phyloP scores from a whole-genome alignment of 331 rosid species.

The Quercus lobata region DNA sequence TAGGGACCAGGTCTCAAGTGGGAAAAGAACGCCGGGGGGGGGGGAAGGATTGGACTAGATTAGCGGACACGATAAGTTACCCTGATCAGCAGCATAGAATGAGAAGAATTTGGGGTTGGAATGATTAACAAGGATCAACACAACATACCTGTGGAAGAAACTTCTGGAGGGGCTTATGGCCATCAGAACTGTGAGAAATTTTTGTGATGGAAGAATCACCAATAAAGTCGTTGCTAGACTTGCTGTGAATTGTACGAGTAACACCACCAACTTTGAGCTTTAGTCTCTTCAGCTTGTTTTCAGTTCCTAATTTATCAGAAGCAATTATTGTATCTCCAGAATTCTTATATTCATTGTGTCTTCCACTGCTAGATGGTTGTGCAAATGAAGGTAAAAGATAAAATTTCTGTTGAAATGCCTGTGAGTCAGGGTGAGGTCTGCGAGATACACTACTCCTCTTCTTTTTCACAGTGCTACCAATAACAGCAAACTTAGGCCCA shows the following conservation, averaged over 20 bases:
- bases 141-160: constrained; percentile 22
- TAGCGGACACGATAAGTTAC: background rate
- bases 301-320: constrained; percentile 27
- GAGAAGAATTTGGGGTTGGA: background rate
- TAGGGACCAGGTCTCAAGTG: background rate
- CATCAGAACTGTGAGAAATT: constrained; percentile 1
- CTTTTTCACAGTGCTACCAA: constrained; percentile 17
- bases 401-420: constrained; percentile 12
- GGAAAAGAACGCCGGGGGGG: too few species aligned
- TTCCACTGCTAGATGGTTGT: constrained; percentile 6
- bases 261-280: constrained; percentile 43
- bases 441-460: constrained; percentile 30
- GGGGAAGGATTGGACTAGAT: background rate
- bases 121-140: background rate
- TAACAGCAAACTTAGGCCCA: constrained; percentile 10
- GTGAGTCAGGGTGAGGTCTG: constrained; percentile 29
- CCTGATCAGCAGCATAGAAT: background rate
- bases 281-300: constrained; percentile 26
- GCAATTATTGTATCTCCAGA: background rate
- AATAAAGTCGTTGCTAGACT: background rate
- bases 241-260: constrained; percentile 34
- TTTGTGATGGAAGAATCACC: background rate
- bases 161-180: background rate
- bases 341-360: constrained; percentile 2
- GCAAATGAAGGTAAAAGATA: constrained; percentile 3